These are phyloP conservation scores for Gossypium sturtianum DNA, from an alignment of 345 rosid species.

Conservation along the genomic window DNA sequence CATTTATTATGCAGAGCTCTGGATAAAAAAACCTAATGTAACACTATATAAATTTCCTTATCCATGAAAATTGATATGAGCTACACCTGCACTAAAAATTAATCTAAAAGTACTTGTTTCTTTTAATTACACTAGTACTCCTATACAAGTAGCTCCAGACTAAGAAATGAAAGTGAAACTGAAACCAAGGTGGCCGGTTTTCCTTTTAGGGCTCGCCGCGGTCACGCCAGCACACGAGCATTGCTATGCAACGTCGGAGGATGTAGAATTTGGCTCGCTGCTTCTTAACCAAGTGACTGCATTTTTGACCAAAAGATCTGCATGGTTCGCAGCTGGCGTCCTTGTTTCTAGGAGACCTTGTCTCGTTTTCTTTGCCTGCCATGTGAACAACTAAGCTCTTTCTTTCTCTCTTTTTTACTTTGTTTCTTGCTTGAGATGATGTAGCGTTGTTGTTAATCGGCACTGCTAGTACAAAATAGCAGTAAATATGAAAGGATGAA, in stretches of 20 bases:
- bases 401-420: not conserved
- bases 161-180: not conserved
- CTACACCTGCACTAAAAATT: not conserved
- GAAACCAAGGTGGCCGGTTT: not conserved
- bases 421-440: too few relatives aligned
- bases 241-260: constrained; percentile 74
- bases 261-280: constrained; percentile 72
- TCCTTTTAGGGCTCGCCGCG: constrained; percentile 22
- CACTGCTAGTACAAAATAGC: not conserved
- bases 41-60: not conserved
- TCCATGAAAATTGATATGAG: not conserved
- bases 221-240: constrained; percentile 68
- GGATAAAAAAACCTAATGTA: not conserved
- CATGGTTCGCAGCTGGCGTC: constrained; percentile 37
- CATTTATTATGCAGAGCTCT: not conserved
- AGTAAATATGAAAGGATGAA: constrained; percentile 8
- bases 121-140: constrained; percentile 16
- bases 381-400: not conserved
- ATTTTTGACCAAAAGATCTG: constrained; percentile 57
- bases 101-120: not conserved
- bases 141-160: constrained; percentile 3
- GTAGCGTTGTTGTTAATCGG: not conserved
- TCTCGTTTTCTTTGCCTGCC: constrained; percentile 22
- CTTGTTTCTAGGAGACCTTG: not conserved
- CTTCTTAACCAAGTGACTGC: constrained; percentile 70